phyloP scores from a whole-genome alignment of 805 yeast genomes.

The Kuraishia hungarica region DNA sequence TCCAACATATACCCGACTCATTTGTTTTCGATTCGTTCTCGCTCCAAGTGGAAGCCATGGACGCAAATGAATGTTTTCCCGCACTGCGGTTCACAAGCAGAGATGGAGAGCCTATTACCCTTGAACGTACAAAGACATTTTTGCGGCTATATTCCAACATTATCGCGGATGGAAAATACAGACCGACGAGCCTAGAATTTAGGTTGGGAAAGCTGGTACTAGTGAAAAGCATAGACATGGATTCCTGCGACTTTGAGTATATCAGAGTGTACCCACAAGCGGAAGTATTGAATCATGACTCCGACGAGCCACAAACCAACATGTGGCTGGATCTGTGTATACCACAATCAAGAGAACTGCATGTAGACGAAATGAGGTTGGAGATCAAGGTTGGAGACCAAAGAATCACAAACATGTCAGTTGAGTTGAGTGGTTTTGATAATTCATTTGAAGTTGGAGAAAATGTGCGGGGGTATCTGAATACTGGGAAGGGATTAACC shows the following conservation, averaged over 20 bases:
- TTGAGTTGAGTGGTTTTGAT: conserved; percentile 1
- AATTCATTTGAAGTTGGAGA: not conserved
- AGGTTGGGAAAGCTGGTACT: conserved; percentile 15
- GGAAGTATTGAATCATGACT: conserved; percentile 6
- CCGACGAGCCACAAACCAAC: not conserved
- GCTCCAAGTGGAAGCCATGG: not conserved
- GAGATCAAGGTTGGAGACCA: conserved; percentile 23
- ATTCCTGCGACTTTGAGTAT: conserved; percentile 3
- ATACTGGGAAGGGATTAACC: too few species aligned
- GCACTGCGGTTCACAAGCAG: not conserved
- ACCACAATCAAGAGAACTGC: conserved; percentile 21
- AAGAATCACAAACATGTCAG: conserved; percentile 17
- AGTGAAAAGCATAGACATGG: conserved; percentile 3
- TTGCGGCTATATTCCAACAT: conserved; percentile 8
- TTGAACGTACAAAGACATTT: conserved; percentile 2
- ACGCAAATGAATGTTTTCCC: not conserved
- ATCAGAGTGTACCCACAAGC: conserved; percentile 11
- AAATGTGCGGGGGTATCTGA: not conserved
- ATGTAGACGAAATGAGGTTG: conserved; percentile 19
- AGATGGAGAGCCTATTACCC: not conserved
- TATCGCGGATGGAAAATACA: conserved; percentile 14
- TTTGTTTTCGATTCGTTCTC: not conserved
- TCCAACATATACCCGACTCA: conserved; percentile 6
- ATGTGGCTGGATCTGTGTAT: conserved; percentile 2
- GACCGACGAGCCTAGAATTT: conserved; percentile 10